phyloP scores from a whole-genome alignment of 1,284 basidiomycete species.

The Porogramme epimiltina region DNA sequence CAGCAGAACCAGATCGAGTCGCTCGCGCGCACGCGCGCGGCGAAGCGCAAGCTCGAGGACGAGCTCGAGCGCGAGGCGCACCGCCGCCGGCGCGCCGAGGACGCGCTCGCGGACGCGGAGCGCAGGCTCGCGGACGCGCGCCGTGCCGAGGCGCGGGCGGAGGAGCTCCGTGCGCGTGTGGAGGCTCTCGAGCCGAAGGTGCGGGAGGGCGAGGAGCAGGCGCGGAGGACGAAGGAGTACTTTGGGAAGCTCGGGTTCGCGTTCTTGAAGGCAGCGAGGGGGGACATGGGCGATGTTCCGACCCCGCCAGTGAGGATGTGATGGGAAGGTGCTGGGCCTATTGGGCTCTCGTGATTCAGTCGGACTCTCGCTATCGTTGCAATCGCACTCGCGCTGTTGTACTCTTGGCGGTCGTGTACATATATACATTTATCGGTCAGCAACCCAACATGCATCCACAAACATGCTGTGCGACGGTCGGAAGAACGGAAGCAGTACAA shows the following conservation, averaged over 20 bases:
- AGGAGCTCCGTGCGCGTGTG: constrained; percentile 20
- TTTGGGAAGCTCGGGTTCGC: constrained; percentile 24
- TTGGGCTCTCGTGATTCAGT: too few species aligned
- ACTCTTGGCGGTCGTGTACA: background rate
- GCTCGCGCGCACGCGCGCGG: constrained; percentile 36
- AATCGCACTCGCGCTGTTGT: background rate
- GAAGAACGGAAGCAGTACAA: too few species aligned
- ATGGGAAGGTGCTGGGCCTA: background rate
- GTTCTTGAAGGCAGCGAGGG: constrained; percentile 26
- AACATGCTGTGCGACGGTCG: too few species aligned
- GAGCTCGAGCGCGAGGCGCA: constrained; percentile 42
- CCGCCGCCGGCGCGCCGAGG: constrained; percentile 45
- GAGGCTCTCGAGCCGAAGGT: constrained; percentile 12
- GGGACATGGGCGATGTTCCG: constrained; percentile 20
- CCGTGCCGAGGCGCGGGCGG: constrained; percentile 38
- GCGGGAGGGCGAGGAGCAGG: constrained; percentile 17
- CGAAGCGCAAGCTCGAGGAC: constrained; percentile 51
- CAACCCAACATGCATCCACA: too few species aligned
- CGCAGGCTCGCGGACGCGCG: constrained; percentile 41
- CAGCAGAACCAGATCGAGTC: constrained; percentile 31
- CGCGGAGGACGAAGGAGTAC: constrained; percentile 23
- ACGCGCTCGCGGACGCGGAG: constrained; percentile 37
- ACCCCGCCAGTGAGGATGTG: background rate
- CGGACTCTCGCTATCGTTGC: background rate
- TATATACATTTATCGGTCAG: too few species aligned